phyloP scores from a whole-genome alignment of 2,329 filamentous ascomycete species.

The Epichloe hybrida region DNA sequence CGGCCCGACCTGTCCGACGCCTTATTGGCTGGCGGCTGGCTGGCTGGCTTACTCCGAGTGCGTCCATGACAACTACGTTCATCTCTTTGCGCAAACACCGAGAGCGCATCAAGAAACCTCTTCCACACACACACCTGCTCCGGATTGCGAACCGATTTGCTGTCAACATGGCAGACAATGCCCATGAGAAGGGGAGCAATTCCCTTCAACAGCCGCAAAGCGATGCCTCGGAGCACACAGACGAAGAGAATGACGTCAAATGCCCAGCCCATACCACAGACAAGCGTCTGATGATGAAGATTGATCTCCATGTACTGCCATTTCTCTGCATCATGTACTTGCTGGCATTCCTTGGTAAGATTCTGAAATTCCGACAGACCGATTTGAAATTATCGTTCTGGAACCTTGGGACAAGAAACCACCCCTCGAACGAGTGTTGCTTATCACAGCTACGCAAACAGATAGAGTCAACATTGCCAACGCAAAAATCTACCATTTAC shows the following conservation, averaged over 20 bases:
- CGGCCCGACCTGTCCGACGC: too few relatives aligned
- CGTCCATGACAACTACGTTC: not conserved
- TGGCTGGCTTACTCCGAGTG: too few relatives aligned
- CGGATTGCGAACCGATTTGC: not conserved
- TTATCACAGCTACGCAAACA: conserved; percentile 3
- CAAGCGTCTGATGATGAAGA: conserved; percentile 50
- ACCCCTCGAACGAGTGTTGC: too few relatives aligned
- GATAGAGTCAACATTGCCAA: conserved; percentile 71
- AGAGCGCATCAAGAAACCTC: not conserved
- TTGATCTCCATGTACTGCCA: conserved; percentile 59
- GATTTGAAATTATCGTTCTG: too few relatives aligned
- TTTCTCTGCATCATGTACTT: conserved; percentile 61
- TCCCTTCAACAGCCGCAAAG: conserved; percentile 7
- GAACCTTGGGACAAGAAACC: too few relatives aligned
- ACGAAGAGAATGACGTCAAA: conserved; percentile 6
- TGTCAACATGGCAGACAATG: conserved; percentile 7
- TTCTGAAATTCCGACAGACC: not conserved
- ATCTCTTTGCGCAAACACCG: not conserved
- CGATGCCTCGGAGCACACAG: not conserved
- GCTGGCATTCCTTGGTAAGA: conserved; percentile 48
- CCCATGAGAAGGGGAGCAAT: conserved; percentile 9
- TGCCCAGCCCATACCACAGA: conserved; percentile 47
- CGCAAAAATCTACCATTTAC: conserved; percentile 53
- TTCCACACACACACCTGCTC: not conserved
- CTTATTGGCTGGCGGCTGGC: too few relatives aligned